Base-by-base conservation (phyloP, 78 protist species). In the Dictyostelium citrinum region DNA sequence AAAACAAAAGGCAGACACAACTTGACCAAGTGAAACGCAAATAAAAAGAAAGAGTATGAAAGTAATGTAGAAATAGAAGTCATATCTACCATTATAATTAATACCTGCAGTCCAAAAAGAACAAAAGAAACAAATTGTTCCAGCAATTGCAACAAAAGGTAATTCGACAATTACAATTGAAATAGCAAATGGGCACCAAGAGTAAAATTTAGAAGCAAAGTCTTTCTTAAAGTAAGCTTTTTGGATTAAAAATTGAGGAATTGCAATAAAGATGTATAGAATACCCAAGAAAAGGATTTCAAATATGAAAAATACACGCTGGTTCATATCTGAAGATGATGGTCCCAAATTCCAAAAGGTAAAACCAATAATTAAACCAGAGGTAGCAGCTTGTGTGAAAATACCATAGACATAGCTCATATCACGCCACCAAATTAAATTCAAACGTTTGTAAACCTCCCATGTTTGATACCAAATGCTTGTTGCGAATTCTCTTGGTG, bases 401-500 rank as follows among this genome's bases (percentile, higher is more conserved):
- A 46, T 2, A 29, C 95, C 90, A 78, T 71, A 20, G 0, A 79
- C 70, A 24, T 90, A 90, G 31, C 27, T 33, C 41, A 84, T 84
- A 29, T 58, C 55, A 10, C 94, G 7, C 79, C 81, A 90, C 90
- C 84, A 90, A 27, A 90, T 45, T 8, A 90, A 33, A 82, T 90
- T 90, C 8, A 90, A 35, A 17, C 94, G 77, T 37, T 81, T 79
- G 49, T 90, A 90, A 67, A 90, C 90, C 17, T 90, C 90, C 8
- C 39, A 22, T 16, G 68, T 22, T 76, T 90, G 94, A 58, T n/a
- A 33, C 35, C 27, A 37, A 20, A 37, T 1, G 3, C n/a, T 1
- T 5, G 94, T 79, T 37, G 94, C 94, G 29, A 90, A 90, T 39
- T 90, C 94, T 76, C 86, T 90, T 39, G 94, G 90, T 24, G 12